Conservation (phyloP, 257 asterid genomes). For the Buddleja alternifolia region DNA sequence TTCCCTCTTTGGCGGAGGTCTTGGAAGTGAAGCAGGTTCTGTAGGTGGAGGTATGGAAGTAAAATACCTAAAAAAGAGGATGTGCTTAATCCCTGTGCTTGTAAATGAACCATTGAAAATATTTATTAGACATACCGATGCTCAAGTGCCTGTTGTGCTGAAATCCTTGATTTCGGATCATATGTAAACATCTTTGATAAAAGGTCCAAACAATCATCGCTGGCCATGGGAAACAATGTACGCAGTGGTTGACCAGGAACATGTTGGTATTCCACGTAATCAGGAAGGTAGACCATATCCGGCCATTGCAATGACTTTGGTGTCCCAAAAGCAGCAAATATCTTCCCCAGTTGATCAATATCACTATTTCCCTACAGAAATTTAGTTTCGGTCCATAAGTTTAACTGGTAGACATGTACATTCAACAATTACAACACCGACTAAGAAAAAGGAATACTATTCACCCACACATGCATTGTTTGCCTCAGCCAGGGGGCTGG, state of each 20-base stretch:
- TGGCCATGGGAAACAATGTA: slow-evolving; percentile 89
- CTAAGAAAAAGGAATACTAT: not conserved
- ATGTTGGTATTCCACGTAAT: slow-evolving; percentile 79
- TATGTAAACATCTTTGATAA: slow-evolving; percentile 84
- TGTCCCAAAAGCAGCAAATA: slow-evolving; percentile 93
- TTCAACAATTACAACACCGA: not conserved
- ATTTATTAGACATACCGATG: slow-evolving; percentile 63
- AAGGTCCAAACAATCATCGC: slow-evolving; percentile 89
- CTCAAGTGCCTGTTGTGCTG: slow-evolving; percentile 94
- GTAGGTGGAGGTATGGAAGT: slow-evolving; percentile 87
- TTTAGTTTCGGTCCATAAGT: slow-evolving; percentile 23
- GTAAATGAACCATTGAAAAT: slow-evolving; percentile 17
- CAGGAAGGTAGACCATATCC: slow-evolving; percentile 91
- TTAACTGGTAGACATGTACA: slow-evolving; percentile 13
- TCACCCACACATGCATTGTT: not conserved
- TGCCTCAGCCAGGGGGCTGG: not conserved
- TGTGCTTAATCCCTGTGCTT: slow-evolving; percentile 25
- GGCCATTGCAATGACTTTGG: slow-evolving; percentile 93
- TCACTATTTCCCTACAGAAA: slow-evolving; percentile 82
- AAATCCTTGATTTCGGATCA: slow-evolving; percentile 90
- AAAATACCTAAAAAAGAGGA: slow-evolving; percentile 67
- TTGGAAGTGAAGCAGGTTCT: slow-evolving; percentile 86
- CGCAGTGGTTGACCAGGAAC: slow-evolving; percentile 65
- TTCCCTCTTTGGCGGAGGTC: slow-evolving; percentile 89
- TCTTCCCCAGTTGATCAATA: slow-evolving; percentile 97